Evolutionary conservation across 2,329 filamentous ascomycete genomes (phyloP), one percentile per base, ranked within the genome.

Genomic region (Dactylellina cionopaga): DNA sequence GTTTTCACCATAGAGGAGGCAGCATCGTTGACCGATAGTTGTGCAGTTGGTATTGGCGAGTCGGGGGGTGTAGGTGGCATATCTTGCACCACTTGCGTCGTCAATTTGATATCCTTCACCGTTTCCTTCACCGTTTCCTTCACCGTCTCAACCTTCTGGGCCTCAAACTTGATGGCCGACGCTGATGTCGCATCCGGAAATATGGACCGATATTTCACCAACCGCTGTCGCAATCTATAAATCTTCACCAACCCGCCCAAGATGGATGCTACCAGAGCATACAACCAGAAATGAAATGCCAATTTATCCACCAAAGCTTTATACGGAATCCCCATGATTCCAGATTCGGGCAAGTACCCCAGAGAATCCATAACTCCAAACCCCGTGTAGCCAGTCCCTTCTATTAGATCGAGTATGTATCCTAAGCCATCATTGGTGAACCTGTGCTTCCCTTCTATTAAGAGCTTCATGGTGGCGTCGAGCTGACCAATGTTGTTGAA

Each of bases 211-310:
- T 71, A 71, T 29, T 59, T 71, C 31, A 22, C 43, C 5, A 71
- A 25, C 15, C 58, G 43, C 15, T 47, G 43, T 37, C 58, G 31
- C 22, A 59, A 41, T n/a, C 58, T 56, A 3, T 44, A 46, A 39
- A 63, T 17, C n/a, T 59, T 63, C 5, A 71, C 22, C 17, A 64
- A n/a, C 0, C 60, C 54, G 10, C 69, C 69, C 13, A 73, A 13
- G 31, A 73, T 66, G 35, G 69, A 73, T 17, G 69, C 69, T 15
- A 60, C 22, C 9, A 73, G 39, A 6, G 69, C 69, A 27, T 66
- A 73, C 10, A 73, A 35, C 69, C 69, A 73, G 31, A 73, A 65
- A 29, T 73, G 44, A 58, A 73, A 71, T 10, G 69, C 69, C 46
- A 62, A 24, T n/a, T 59, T 73, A 29, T 73, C 69, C 13, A 73